Evolutionary conservation across 176 grass and related monocot species (phyloP), one percentile per base, ranked within the genome.

Genomic region (Themeda triandra): DNA sequence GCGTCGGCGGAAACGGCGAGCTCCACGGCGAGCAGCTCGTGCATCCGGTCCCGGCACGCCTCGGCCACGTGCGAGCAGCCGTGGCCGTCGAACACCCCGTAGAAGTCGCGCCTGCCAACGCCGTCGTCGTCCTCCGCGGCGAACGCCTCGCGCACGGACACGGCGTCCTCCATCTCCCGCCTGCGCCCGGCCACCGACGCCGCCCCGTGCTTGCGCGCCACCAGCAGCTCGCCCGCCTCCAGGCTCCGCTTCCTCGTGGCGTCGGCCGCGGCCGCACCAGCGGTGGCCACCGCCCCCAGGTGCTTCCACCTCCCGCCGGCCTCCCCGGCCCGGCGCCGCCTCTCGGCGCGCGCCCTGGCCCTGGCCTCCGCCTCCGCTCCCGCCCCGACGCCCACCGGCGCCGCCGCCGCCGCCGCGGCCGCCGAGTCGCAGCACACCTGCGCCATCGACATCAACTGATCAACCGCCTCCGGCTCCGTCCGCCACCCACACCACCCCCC

Each of bases 11-110:
- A 13, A 5, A 0, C 13, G 0, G 10, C 40, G 4, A 92, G 63
- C 75, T 98, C 96, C 29, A 90, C 86, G 6, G 86, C 85, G 14
- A 98, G 83, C 36, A 96, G 41, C 58, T 87, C 83, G 77, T 98
- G 89, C 96, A 98, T 98, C 62, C 89, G 87, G 33, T 91, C 87
- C 28, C 80, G 79, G 73, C 96, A 98, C 30, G 93, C 82, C 15
- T 78, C 69, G 1, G 96, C 96, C 13, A 98, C 93, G 89, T 98
- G 87, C 27, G 63, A 92, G 82, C 75, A 86, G 35, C 88, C 88
- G 59, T 90, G 88, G 1, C 88, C 88, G 74, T 90, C 88, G 80
- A 83, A 88, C 28, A 91, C 63, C 0, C 70, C 86, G 18, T 91
- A 90, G 88, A 83, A 90, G 67, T 90, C 88, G 66, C 83, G 45